Evolutionary conservation across 345 rosid species (phyloP), one percentile per base, ranked within the genome.

Genomic region (Salix viminalis): DNA sequence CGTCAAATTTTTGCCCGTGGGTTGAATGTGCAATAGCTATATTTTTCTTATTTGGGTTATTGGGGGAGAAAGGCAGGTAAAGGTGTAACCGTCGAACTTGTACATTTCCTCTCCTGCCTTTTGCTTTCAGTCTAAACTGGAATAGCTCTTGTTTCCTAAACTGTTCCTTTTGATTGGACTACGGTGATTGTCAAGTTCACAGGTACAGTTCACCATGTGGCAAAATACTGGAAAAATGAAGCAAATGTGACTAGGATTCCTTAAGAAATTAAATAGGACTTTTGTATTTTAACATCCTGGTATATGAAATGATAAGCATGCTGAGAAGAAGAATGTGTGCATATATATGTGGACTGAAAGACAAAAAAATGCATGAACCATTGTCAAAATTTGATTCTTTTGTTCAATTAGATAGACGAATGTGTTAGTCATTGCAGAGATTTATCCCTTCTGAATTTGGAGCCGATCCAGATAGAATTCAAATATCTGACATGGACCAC

Each of bases 361-460:
- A 71, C 6, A 26, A 21, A 30, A 1, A 37, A 65, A 65, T 24
- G 69, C 69, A 16, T 2, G 69, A 26, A 18, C 37, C 54, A 11
- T 7, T 18, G 28, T 64, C 26, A 10, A 26, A 24, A 68, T 18
- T 8, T 73, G 69, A 4, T 73, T 50, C 60, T 32, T 26, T 21
- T 46, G 36, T 23, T 28, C 56, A 61, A 48, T 67, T 48, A 23
- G 15, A 74, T 52, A 69, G 58, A 18, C 52, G 73, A 16, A 23
- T 46, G 7, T 11, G 58, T 77, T 24, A 65, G 65, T 69, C 41
- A 44, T 81, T 85, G 72, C 84, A 94, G 98, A 91, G 90, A 84
- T 94, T 94, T 81, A 82, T 94, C 62, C 98, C 97, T 61, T 90
- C 97, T 1, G 96, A 94, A 64, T 94, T 90, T 74, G 98, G 98